Evolutionary conservation across 345 rosid species (phyloP).

Genomic region (Lumnitzera littorea): DNA sequence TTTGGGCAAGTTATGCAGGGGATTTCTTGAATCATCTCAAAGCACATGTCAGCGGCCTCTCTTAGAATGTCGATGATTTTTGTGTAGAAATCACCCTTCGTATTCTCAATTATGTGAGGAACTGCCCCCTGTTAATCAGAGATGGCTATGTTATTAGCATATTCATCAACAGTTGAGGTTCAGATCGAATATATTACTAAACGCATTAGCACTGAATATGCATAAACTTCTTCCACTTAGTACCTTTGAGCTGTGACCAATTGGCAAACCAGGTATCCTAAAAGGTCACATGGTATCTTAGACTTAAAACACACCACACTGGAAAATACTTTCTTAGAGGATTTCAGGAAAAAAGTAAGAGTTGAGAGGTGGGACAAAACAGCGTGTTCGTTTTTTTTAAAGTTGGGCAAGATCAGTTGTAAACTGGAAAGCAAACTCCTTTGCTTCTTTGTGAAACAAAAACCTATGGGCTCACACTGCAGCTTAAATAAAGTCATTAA

Average conservation of each 20-base stretch:
- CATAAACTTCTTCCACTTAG: too few species aligned
- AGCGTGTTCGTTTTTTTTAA: too few species aligned
- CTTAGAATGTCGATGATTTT: conserved; percentile 33
- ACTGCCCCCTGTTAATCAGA: conserved; percentile 45
- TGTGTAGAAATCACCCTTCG: conserved; percentile 51
- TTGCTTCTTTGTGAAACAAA: too few species aligned
- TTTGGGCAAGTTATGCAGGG: conserved; percentile 48
- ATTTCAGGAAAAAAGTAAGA: not conserved
- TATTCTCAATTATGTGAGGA: conserved; percentile 55
- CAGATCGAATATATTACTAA: not conserved
- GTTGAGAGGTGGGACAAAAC: not conserved
- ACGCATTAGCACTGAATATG: too few species aligned
- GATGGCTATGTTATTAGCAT: not conserved
- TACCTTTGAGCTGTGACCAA: too few species aligned
- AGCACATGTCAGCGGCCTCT: conserved; percentile 42
- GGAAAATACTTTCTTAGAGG: not conserved
- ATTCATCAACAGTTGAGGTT: not conserved
- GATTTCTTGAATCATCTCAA: conserved; percentile 43
- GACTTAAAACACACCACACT: too few species aligned
- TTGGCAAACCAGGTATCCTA: too few species aligned
- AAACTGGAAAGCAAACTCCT: too few species aligned
- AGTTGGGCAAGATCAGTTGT: too few species aligned
- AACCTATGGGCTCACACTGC: too few species aligned
- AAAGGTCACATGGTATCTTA: too few species aligned
- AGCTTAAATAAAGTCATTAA: too few species aligned